Evolutionary conservation across 106 monocot genomes (phyloP), one percentile per base, ranked within the genome.

Genomic region (Amphibolis antarctica): DNA sequence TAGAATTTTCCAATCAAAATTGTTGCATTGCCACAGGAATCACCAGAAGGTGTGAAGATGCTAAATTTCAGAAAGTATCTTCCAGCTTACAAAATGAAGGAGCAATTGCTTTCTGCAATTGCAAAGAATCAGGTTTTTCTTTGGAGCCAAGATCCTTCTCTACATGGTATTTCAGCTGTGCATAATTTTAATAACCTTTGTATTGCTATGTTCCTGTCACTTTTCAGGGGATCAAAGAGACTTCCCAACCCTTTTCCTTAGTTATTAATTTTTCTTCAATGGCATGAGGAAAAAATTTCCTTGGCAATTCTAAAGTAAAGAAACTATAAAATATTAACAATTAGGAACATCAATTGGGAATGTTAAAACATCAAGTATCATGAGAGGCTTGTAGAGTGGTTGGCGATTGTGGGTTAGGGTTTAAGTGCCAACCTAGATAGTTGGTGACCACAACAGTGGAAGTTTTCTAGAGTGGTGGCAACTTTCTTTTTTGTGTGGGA

Each of bases 21-120:
- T 49, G 11, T 49, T 13, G 48, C 26, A 18, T 15, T 66, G 13
- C 67, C 60, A 60, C 78, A 98, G 96, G 96, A 90, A 70, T 86
- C 90, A 60, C 84, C 87, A 20, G 90, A 98, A 71, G 96, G 96
- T 2, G 49, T 59, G 66, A 91, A 81, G 74, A 85, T 98, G 84
- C 70, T 98, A 59, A 71, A 81, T 44, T 91, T 87, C 52, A 84
- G 98, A 71, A 77, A 63, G 57, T 98, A 91, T 68, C 98, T 98
- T 87, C 98, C 98, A 64, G 66, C 91, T 58, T 88, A 85, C 79
- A 78, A 79, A 75, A 91, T 91, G 78, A 98, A 98, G 57, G 98
- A 87, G 22, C 79, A 72, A 44, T 74, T 98, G 26, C 76, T 98
- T 48, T 76, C 91, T 72, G 87, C 98, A 2, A 98, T 98, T 85